Conservation (phyloP, 192 early-diverging fungal species). For the Mortierella antarctica region DNA sequence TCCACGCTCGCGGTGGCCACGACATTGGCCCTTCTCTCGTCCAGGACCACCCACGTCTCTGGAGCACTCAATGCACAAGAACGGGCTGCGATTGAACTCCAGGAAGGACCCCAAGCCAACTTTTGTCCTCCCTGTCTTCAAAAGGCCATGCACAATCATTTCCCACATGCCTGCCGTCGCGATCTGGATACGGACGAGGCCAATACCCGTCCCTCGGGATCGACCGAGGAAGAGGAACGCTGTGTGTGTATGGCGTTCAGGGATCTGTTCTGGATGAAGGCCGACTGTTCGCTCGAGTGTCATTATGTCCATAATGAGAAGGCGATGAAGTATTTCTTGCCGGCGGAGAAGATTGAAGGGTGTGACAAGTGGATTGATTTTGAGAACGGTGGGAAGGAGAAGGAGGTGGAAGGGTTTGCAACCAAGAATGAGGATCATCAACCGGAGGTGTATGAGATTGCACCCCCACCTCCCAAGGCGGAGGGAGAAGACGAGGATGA, state of each 20-base stretch:
- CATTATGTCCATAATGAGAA: constrained; percentile 20
- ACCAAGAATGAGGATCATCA: constrained; percentile 19
- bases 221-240: constrained; percentile 31
- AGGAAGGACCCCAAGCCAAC: constrained; percentile 14
- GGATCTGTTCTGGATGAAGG: constrained; percentile 52
- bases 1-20: constrained; percentile 17
- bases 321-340: constrained; percentile 40
- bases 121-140: constrained; percentile 31
- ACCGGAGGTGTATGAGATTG: constrained; percentile 34
- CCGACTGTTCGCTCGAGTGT: constrained; percentile 46
- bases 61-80: constrained; percentile 22
- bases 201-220: constrained; percentile 22
- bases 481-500: not conserved
- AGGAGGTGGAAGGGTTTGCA: constrained; percentile 5
- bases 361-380: constrained; percentile 50
- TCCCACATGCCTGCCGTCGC: constrained; percentile 36
- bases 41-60: constrained; percentile 19
- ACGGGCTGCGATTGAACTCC: constrained; percentile 7
- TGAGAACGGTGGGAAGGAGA: constrained; percentile 20
- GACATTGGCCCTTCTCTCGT: constrained; percentile 25
- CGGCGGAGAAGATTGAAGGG: constrained; percentile 34
- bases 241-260: constrained; percentile 44
- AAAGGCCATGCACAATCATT: constrained; percentile 54
- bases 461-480: constrained; percentile 8
- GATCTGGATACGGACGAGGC: constrained; percentile 14